phyloP scores from a whole-genome alignment of 2,329 filamentous ascomycete species.

The Drechmeria coniospora region DNA sequence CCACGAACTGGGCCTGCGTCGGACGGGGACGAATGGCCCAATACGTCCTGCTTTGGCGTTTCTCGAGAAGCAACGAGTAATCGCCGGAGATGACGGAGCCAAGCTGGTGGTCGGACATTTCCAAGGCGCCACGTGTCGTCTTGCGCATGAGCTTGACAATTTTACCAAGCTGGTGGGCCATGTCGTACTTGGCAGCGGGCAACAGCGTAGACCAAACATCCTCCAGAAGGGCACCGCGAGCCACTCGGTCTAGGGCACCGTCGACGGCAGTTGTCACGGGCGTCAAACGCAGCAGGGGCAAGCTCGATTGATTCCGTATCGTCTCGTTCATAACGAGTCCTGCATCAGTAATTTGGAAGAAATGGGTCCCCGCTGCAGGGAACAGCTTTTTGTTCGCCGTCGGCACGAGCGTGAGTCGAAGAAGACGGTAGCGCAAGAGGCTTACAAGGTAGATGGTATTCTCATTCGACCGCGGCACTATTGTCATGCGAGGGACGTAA shows the following conservation, averaged over 20 bases:
- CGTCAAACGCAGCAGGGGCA: constrained; percentile 8
- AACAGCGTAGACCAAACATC: constrained; percentile 12
- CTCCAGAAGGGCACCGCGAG: constrained; percentile 13
- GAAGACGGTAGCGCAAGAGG: constrained; percentile 4
- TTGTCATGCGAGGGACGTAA: too few relatives aligned
- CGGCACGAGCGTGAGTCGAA: constrained; percentile 5
- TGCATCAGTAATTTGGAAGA: constrained; percentile 2
- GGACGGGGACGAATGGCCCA: constrained; percentile 11
- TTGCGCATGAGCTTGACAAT: constrained; percentile 11
- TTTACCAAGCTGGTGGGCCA: constrained; percentile 12
- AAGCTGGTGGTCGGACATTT: constrained; percentile 1
- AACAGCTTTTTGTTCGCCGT: not conserved
- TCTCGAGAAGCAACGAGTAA: constrained; percentile 13
- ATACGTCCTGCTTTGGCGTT: constrained; percentile 12
- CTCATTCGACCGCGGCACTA: constrained; percentile 3
- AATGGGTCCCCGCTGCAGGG: constrained; percentile 1
- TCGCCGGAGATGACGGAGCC: constrained; percentile 7
- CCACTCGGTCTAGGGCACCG: constrained; percentile 1
- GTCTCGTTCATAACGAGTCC: constrained; percentile 6
- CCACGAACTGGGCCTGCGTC: constrained; percentile 8
- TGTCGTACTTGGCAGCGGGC: constrained; percentile 9
- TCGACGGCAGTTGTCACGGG: not conserved
- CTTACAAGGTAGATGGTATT: constrained; percentile 5
- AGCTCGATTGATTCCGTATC: constrained; percentile 1
- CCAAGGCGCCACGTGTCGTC: not conserved